Evolutionary conservation across 495 filamentous ascomycete species (phyloP), one percentile per base, ranked within the genome.

Genomic region (Lophiostoma macrostomum): DNA sequence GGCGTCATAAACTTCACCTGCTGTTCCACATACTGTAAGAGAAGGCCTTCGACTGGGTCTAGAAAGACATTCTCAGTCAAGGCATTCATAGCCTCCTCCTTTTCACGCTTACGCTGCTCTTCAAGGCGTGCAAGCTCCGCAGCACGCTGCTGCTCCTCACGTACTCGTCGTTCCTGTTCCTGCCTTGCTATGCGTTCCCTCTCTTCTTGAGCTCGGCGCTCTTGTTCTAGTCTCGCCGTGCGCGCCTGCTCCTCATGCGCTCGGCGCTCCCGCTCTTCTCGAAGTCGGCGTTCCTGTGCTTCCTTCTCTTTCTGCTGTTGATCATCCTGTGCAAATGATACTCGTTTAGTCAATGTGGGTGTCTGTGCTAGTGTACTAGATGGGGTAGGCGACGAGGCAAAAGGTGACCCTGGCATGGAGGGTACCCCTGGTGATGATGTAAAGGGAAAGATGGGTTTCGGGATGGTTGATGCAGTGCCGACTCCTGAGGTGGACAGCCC

Each of bases 1-100:
- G 7, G 6, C 11, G 37, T 22, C 5, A 42, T 36, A 10, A 7
- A 25, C 19, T 46, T 1, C n/a, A 50, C 29, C n/a, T 42, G 16
- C 28, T 50, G 13, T 25, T 61, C 57, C 14, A 50, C 23, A 30
- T 28, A 63, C 24, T 58, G 48, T 22, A 40, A n/a, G 10, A 63
- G 7, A 23, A 63, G 22, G 29, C 49, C 49, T 13, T 44, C 14
- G 6, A 18, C 16, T 13, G 48, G 48, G 10, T 55, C 55, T 4
- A 40, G 7, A 24, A 54, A 13, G 1, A 53, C 6, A 19, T 40
- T 16, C 6, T 13, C 29, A 3, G 55, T 27, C 14, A 46, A n/a
- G 3, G 28, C 30, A 13, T 28, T 24, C 16, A 41, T 13, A 12
- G 31, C 20, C 29, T 20, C 18, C 6, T 40, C 40, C 20, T 55